Base-by-base conservation (phyloP, 305 asterid species). In the Fraxinus paxiana region DNA sequence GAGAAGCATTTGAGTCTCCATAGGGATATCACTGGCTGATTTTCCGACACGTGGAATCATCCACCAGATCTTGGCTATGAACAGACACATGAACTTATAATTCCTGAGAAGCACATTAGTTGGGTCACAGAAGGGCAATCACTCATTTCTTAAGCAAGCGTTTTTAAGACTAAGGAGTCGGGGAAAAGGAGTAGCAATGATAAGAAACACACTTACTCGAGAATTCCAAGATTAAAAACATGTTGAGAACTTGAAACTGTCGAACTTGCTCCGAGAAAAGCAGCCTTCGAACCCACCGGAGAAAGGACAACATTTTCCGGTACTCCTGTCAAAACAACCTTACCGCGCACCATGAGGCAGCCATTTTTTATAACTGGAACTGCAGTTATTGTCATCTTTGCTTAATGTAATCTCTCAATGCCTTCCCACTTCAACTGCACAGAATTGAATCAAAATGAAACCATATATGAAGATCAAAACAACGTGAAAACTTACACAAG, bases 21-120 rank as follows among this genome's bases (percentile, higher is more conserved):
- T 4, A 5, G 97, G 94, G 51, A 90, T 85, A 6, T 90, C 93
- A 3, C 87, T 83, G 0, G 85, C 92, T 3, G 86, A 88, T 69
- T 77, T 88, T 82, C 97, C 97, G 0, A 89, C 81, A 0, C 93
- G 88, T 0, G 93, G 97, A 72, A 86, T 89, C 97, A 92, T 92
- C 96, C 96, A 92, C 96, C 96, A 92, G 24, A 92, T 87, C 82
- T 90, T 92, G 73, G 81, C 88, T 0, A 81, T 82, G 73, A 88
- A 90, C 5, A 90, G 89, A 77, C 94, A 87, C 86, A 92, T 70
- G 78, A 91, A 89, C 85, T 86, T 86, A 88, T 61, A 79, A 10
- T 92, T 59, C 84, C 94, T 91, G 87, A 0, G 37, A 70, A 33
- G 70, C 48, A 6, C 31, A 34, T 41, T 10, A 41, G 15, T 9